Base-by-base conservation (phyloP, 2,329 filamentous ascomycete species). In the Phaeosphaeriaceae sp. region DNA sequence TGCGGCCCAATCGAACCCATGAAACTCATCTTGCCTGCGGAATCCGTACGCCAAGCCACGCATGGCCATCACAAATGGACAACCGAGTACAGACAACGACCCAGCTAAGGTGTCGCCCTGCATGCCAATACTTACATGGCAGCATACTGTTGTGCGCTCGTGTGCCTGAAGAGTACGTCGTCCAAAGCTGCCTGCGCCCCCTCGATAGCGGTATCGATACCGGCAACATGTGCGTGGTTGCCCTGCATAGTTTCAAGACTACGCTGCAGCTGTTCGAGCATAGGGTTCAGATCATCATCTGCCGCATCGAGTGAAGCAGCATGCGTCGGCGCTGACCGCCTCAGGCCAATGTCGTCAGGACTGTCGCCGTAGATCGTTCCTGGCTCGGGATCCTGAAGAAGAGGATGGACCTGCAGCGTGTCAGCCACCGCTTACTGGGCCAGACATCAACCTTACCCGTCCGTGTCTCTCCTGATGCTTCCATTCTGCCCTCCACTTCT, bases 201-300 rank as follows among this genome's bases (percentile, higher is more conserved):
- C 42, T 47, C 54, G 56, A 77, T 64, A 17, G 71, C 74, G 41
- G 66, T 67, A n/a, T 70, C 63, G 27, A 78, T 68, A 48, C 74
- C 75, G 10, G 72, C 66, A 11, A 79, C 68, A 56, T 79, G 76
- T 54, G 58, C 66, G 64, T 72, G 68, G 58, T 79, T 79, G 20
- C 67, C 69, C 60, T 76, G 74, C 71, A 80, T 75, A 33, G 67
- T 75, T 51, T 77, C 73, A 4, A 80, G 60, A 62, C 77, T 78
- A 44, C 71, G 75, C 33, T 68, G 69, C 48, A 80, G 69, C 61
- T 77, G 76, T 54, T 70, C 70, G 45, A 79, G 68, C 40, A 78
- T 60, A 24, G 73, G 69, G 19, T 59, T 70, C 11, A 79, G 62
- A 45, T 77, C 68, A 44, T 63, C 53, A 61, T 77, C 72, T 45